Evolutionary conservation across 768 basidiomycete species (phyloP).

Genomic region (Boletus subparvulus): DNA sequence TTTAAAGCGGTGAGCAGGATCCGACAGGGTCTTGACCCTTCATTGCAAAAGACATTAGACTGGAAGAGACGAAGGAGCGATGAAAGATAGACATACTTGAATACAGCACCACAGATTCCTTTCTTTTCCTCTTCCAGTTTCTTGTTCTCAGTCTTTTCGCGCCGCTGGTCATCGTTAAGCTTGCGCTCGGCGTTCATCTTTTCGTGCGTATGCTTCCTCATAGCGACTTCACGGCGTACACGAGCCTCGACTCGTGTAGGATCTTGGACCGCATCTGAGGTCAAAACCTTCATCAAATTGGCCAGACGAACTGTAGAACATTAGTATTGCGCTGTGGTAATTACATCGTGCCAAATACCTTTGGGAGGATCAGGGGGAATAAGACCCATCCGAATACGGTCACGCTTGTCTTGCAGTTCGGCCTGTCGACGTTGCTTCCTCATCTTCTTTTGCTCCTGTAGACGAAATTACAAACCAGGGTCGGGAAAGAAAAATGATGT

Average conservation of each 20-base stretch:
- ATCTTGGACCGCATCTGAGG: constrained; percentile 94
- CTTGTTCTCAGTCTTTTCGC: constrained; percentile 85
- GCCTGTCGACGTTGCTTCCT: constrained; percentile 83
- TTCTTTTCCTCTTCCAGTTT: constrained; percentile 86
- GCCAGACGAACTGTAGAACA: constrained; percentile 72
- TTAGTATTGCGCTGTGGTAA: background rate
- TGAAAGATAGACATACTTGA: constrained; percentile 66
- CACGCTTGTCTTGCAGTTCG: constrained; percentile 91
- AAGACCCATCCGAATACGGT: constrained; percentile 93
- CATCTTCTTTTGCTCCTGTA: constrained; percentile 93
- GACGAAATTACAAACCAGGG: background rate
- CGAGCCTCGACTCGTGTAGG: constrained; percentile 97
- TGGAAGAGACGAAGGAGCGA: background rate
- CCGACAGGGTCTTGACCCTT: constrained; percentile 85
- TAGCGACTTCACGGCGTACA: constrained; percentile 89
- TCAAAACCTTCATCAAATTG: constrained; percentile 97
- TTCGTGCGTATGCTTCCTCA: constrained; percentile 85
- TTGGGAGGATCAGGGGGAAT: constrained; percentile 94
- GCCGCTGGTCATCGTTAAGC: constrained; percentile 84
- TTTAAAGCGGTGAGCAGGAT: constrained; percentile 94
- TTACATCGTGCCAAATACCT: constrained; percentile 45
- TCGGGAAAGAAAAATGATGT: background rate
- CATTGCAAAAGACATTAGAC: background rate
- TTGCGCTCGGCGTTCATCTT: constrained; percentile 93
- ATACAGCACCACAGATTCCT: constrained; percentile 79